Conservation (phyloP, 768 basidiomycete genomes). For the Coprinellus aureogranulatus region DNA sequence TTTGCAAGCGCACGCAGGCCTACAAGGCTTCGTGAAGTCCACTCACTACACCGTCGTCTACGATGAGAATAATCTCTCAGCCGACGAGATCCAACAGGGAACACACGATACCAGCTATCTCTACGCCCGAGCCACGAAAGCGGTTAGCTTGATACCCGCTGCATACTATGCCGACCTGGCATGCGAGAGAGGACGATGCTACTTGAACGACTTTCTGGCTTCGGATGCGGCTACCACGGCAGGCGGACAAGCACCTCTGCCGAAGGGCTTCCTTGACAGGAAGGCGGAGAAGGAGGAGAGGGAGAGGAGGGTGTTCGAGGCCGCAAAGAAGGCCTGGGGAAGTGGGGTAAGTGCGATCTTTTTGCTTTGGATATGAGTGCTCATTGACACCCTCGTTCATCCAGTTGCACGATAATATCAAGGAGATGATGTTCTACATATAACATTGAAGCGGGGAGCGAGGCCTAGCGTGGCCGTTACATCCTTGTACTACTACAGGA, state of each 20-base stretch:
- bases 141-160: conserved; percentile 76
- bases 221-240: conserved; percentile 42
- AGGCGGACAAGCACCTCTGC: conserved; percentile 10
- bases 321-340: conserved; percentile 52
- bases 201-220: conserved; percentile 69
- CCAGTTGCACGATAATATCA: conserved; percentile 54
- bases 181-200: conserved; percentile 76
- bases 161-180: conserved; percentile 83
- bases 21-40: conserved; percentile 67
- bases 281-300: conserved; percentile 38
- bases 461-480: neutral
- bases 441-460: conserved; percentile 27
- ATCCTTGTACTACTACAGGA: neutral
- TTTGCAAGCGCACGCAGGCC: conserved; percentile 70
- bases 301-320: conserved; percentile 37
- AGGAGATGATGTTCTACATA: conserved; percentile 75
- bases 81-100: conserved; percentile 73
- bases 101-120: conserved; percentile 69
- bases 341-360: conserved; percentile 39
- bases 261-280: conserved; percentile 6
- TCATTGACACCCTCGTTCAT: conserved; percentile 4
- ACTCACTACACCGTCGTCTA: conserved; percentile 82
- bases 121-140: conserved; percentile 80
- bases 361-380: neutral
- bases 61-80: conserved; percentile 67